A percentile compares a stretch with the other conserved stretches of the same genome.
Conservation (phyloP, 1,284 basidiomycete genomes). For the Leccinum angustisporum region DNA sequence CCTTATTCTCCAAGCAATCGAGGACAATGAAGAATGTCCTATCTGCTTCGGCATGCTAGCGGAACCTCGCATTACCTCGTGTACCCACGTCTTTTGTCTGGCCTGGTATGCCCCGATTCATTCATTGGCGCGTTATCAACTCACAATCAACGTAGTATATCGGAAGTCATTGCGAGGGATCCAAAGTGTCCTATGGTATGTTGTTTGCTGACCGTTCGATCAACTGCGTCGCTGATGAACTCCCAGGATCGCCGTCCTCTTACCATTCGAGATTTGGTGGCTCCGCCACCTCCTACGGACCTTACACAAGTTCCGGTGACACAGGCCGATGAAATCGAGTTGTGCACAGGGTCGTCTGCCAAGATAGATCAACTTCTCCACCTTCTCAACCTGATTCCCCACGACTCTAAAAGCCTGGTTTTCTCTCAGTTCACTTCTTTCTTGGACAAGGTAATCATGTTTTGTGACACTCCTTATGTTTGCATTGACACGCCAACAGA, state of each 20-base stretch:
- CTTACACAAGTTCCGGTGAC: slow-evolving; percentile 56
- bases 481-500: slow-evolving; percentile 41
- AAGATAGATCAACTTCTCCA: slow-evolving; percentile 81
- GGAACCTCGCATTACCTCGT: slow-evolving; percentile 78
- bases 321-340: slow-evolving; percentile 43
- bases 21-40: slow-evolving; percentile 84
- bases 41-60: slow-evolving; percentile 69
- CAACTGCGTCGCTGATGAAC: slow-evolving; percentile 8
- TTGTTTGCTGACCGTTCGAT: neutral
- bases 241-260: slow-evolving; percentile 71
- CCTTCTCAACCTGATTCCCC: slow-evolving; percentile 67
- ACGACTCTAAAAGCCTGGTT: slow-evolving; percentile 75
- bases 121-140: neutral
- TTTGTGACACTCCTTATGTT: neutral
- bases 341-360: slow-evolving; percentile 63
- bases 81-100: slow-evolving; percentile 76
- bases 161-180: slow-evolving; percentile 64
- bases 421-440: slow-evolving; percentile 88
- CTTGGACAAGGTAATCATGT: slow-evolving; percentile 63
- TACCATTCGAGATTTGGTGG: slow-evolving; percentile 59
- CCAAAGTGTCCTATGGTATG: slow-evolving; percentile 78
- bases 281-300: slow-evolving; percentile 65
- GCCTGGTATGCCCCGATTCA: slow-evolving; percentile 50
- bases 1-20: slow-evolving; percentile 66
- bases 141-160: slow-evolving; percentile 49